Conservation (phyloP, 164 flowering plant species). For the Paratinospora sagittata region DNA sequence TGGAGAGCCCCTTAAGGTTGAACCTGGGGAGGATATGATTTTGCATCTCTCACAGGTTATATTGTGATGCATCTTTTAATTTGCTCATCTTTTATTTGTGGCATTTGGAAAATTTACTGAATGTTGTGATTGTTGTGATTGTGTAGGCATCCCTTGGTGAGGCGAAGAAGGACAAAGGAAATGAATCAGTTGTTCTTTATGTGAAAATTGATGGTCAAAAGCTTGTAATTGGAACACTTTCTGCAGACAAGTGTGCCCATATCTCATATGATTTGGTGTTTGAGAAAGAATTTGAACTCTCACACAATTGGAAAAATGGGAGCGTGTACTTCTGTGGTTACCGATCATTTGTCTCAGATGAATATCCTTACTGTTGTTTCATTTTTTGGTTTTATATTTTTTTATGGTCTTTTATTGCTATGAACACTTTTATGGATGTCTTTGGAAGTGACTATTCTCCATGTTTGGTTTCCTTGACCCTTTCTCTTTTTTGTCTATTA, state of each 20-base stretch:
- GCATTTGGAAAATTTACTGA: neutral
- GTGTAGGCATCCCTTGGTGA: constrained; percentile 69
- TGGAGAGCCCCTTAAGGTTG: constrained; percentile 39
- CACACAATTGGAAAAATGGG: constrained; percentile 73
- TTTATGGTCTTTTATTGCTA: neutral
- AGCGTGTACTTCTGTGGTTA: constrained; percentile 70
- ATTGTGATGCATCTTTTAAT: neutral
- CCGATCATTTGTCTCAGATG: constrained; percentile 22
- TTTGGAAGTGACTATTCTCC: neutral
- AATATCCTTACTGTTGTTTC: constrained; percentile 32
- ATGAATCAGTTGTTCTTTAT: constrained; percentile 31
- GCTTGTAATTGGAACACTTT: constrained; percentile 56
- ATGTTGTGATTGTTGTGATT: neutral
- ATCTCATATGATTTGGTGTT: constrained; percentile 53
- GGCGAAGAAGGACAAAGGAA: constrained; percentile 44
- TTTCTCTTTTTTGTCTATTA: neutral
- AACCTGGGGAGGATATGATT: constrained; percentile 17
- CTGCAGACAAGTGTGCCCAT: constrained; percentile 42
- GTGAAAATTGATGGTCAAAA: constrained; percentile 45
- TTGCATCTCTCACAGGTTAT: constrained; percentile 63
- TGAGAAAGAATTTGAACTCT: constrained; percentile 74
- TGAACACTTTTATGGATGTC: neutral
- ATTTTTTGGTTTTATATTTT: neutral
- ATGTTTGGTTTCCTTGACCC: constrained; percentile 10
- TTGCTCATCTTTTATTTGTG: neutral